Evolutionary conservation across 2,329 filamentous ascomycete genomes (phyloP).

Genomic region (Trichophyton schoenleinii): DNA sequence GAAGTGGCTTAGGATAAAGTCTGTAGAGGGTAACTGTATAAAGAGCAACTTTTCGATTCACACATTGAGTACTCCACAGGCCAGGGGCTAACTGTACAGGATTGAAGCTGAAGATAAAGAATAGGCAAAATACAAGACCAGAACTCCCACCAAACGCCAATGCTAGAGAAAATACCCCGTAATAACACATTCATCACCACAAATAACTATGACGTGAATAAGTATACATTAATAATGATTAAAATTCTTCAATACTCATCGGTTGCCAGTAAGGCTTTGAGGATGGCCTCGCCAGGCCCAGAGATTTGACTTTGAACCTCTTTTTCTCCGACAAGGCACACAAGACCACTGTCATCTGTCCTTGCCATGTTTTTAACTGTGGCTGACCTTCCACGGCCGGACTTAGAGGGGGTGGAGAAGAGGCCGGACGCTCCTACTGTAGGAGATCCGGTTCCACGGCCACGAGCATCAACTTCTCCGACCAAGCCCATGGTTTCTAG

Average conservation of each 20-base stretch:
- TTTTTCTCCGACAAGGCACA: conserved; percentile 65
- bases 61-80: background rate
- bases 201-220: conserved; percentile 1
- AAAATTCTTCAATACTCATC: conserved; percentile 6
- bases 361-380: conserved; percentile 39
- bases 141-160: conserved; percentile 5
- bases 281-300: conserved; percentile 39
- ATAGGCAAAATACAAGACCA: background rate
- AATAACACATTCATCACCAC: background rate
- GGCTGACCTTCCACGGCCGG: conserved; percentile 43
- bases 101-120: background rate
- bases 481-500: conserved; percentile 79
- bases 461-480: conserved; percentile 55
- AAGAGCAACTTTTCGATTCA: background rate
- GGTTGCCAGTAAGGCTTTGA: conserved; percentile 27
- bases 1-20: background rate
- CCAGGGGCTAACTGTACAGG: background rate
- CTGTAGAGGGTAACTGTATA: background rate
- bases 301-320: conserved; percentile 61
- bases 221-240: background rate
- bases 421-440: conserved; percentile 28
- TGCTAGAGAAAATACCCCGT: conserved; percentile 4
- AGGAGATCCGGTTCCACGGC: conserved; percentile 49
- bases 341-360: conserved; percentile 63
- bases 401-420: conserved; percentile 58